Conservation (phyloP, 495 filamentous ascomycete species). For the Bacidia gigantensis region DNA sequence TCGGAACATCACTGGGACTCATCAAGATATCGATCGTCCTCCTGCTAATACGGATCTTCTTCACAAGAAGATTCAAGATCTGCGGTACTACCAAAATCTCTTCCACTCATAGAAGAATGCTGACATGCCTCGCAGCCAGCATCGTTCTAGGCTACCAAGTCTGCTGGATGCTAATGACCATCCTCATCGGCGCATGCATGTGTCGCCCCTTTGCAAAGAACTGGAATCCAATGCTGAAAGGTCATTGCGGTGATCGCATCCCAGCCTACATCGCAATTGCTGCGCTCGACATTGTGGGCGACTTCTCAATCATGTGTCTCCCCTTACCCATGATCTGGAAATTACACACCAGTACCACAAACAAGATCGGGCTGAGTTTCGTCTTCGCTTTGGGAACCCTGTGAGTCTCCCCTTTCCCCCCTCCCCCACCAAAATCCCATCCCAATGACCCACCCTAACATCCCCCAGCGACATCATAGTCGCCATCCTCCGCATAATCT, state of each 20-base stretch:
- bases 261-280: neutral
- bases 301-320: constrained; percentile 33
- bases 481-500: neutral
- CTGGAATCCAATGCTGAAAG: neutral
- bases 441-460: neutral
- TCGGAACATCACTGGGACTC: neutral
- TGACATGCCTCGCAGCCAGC: neutral
- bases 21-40: neutral
- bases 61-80: neutral
- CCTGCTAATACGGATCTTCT: neutral
- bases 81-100: neutral
- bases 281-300: constrained; percentile 27
- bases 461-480: neutral
- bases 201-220: neutral
- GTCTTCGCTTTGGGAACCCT: constrained; percentile 36
- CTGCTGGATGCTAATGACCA: neutral
- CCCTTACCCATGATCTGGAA: constrained; percentile 34
- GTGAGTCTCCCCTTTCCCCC: constrained; percentile 24
- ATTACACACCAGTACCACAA: constrained; percentile 28
- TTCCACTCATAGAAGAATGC: neutral
- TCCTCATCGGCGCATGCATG: neutral
- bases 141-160: neutral
- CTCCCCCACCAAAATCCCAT: neutral
- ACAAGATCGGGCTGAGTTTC: constrained; percentile 32
- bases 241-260: neutral